These are phyloP conservation scores for Letharia columbiana DNA, from an alignment of 495 filamentous ascomycete species.

Conservation along the genomic window DNA sequence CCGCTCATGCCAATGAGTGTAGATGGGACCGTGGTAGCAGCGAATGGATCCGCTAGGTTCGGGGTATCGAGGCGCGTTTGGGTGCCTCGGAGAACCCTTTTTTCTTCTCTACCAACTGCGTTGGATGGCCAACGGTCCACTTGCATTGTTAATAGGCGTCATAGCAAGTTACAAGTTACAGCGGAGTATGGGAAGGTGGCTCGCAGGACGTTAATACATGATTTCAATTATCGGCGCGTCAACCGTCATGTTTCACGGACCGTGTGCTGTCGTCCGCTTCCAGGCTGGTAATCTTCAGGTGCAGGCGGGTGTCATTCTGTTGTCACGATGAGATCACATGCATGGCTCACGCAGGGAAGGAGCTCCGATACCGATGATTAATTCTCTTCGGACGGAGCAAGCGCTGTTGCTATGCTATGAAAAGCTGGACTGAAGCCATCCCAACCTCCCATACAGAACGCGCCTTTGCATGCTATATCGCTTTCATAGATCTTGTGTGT, in stretches of 20 bases:
- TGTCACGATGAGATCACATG: too few relatives aligned
- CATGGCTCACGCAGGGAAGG: too few relatives aligned
- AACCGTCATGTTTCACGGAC: too few relatives aligned
- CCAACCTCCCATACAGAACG: not conserved
- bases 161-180: not conserved
- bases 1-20: not conserved
- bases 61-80: not conserved
- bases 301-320: too few relatives aligned
- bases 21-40: not conserved
- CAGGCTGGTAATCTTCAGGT: too few relatives aligned
- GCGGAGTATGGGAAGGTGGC: not conserved
- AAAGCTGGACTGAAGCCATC: not conserved
- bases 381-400: not conserved
- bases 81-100: not conserved
- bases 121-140: not conserved
- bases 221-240: too few relatives aligned
- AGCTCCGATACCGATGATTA: too few relatives aligned
- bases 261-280: too few relatives aligned
- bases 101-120: not conserved
- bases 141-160: not conserved
- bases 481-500: not conserved
- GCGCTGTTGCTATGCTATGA: not conserved
- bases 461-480: not conserved
- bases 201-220: too few relatives aligned
- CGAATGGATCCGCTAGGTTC: not conserved